phyloP scores from a whole-genome alignment of 805 yeast genomes.

The Wickerhamiella qilinensis region DNA sequence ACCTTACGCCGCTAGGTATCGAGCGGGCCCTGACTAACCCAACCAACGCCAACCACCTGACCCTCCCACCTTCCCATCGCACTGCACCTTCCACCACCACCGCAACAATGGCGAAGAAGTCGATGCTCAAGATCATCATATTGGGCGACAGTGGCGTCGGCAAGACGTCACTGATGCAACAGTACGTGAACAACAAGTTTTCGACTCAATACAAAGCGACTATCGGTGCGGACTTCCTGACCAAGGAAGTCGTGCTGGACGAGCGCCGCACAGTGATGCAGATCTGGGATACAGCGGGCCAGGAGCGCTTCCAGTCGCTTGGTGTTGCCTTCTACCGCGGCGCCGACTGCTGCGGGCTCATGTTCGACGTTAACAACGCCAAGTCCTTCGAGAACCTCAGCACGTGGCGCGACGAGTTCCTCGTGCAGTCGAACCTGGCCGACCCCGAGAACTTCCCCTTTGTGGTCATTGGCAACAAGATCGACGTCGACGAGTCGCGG shows the following conservation, averaged over 20 bases:
- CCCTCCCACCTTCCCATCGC: too few species aligned
- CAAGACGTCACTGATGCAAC: conserved; percentile 93
- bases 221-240: conserved; percentile 91
- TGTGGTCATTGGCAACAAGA: conserved; percentile 85
- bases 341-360: conserved; percentile 93
- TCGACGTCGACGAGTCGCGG: conserved; percentile 84
- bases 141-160: conserved; percentile 97
- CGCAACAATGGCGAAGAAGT: conserved; percentile 20
- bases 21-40: too few species aligned
- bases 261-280: conserved; percentile 61
- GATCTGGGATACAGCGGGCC: conserved; percentile 99
- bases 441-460: conserved; percentile 95
- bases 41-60: too few species aligned
- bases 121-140: conserved; percentile 58
- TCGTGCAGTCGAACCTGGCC: conserved; percentile 80
- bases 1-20: too few species aligned
- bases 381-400: conserved; percentile 81
- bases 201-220: conserved; percentile 94
- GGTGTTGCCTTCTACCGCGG: conserved; percentile 97
- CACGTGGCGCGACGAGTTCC: conserved; percentile 89
- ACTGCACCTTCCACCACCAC: not conserved
- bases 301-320: conserved; percentile 88
- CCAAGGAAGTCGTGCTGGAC: conserved; percentile 78
- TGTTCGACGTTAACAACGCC: conserved; percentile 88
- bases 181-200: conserved; percentile 87